These are phyloP conservation scores for Mitragyna speciosa DNA, from an alignment of 257 asterid species.

Conservation along the genomic window DNA sequence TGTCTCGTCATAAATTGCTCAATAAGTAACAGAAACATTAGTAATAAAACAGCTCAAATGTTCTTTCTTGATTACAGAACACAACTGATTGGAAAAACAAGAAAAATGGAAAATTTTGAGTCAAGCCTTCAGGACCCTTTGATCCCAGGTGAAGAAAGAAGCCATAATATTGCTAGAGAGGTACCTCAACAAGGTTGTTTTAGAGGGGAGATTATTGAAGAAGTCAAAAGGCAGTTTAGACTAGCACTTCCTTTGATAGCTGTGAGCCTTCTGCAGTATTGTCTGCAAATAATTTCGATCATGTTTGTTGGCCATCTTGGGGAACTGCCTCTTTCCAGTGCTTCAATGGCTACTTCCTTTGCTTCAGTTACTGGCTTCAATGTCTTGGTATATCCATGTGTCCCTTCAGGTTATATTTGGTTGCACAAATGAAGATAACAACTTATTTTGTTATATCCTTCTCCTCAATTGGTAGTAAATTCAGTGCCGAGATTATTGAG, in stretches of 20 bases:
- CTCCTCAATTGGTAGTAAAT: not conserved
- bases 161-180: constrained; percentile 9
- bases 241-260: constrained; percentile 60
- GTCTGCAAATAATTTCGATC: constrained; percentile 52
- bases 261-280: constrained; percentile 53
- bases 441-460: no score
- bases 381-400: constrained; percentile 40
- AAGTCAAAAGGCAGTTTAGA: constrained; percentile 47
- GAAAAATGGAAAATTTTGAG: constrained; percentile 22
- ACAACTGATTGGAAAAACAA: constrained; percentile 1
- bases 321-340: constrained; percentile 55
- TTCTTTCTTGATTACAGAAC: not conserved
- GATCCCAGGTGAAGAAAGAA: constrained; percentile 17
- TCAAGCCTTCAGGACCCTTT: constrained; percentile 23
- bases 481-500: not conserved
- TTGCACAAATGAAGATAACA: no score
- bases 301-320: constrained; percentile 79
- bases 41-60: not conserved
- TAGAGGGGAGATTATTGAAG: constrained; percentile 35
- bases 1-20: not conserved
- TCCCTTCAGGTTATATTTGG: no score
- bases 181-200: constrained; percentile 9
- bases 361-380: constrained; percentile 70
- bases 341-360: constrained; percentile 69
- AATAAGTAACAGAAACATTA: not conserved